phyloP scores from a whole-genome alignment of 2,329 filamentous ascomycete genomes.

The Aspergillus jensenii region DNA sequence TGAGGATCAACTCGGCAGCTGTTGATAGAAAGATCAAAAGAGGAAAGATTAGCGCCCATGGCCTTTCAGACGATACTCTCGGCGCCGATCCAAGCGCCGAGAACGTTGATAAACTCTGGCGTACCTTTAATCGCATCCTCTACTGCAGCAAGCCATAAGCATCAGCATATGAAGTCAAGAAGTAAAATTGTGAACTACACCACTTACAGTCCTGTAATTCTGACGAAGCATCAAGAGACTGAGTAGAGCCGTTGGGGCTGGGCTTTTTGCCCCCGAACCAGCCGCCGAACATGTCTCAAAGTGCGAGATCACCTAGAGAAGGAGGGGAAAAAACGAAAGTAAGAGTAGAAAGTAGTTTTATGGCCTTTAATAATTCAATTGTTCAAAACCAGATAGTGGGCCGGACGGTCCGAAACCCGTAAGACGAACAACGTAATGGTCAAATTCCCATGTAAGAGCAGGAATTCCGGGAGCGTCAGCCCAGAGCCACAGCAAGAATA shows the following conservation, averaged over 20 bases:
- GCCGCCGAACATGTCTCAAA: constrained; percentile 38
- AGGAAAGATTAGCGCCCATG: constrained; percentile 9
- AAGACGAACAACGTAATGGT: constrained; percentile 20
- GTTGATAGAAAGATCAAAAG: constrained; percentile 5
- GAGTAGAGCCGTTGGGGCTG: constrained; percentile 46
- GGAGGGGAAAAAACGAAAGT: background rate
- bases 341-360: constrained; percentile 2
- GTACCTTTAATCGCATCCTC: constrained; percentile 47
- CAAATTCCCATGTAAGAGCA: constrained; percentile 25
- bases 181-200: background rate
- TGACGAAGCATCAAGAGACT: constrained; percentile 57
- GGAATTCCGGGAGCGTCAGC: constrained; percentile 24
- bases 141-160: constrained; percentile 25
- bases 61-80: background rate
- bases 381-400: constrained; percentile 10
- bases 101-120: constrained; percentile 4
- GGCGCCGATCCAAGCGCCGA: background rate
- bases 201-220: constrained; percentile 53
- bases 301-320: background rate
- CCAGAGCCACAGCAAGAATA: constrained; percentile 10
- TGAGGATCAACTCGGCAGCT: constrained; percentile 73
- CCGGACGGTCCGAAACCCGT: constrained; percentile 20
- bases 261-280: constrained; percentile 48
- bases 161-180: constrained; percentile 19
- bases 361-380: constrained; percentile 3